Conservation (phyloP, 345 rosid genomes). For the Linum usitatissimum region DNA sequence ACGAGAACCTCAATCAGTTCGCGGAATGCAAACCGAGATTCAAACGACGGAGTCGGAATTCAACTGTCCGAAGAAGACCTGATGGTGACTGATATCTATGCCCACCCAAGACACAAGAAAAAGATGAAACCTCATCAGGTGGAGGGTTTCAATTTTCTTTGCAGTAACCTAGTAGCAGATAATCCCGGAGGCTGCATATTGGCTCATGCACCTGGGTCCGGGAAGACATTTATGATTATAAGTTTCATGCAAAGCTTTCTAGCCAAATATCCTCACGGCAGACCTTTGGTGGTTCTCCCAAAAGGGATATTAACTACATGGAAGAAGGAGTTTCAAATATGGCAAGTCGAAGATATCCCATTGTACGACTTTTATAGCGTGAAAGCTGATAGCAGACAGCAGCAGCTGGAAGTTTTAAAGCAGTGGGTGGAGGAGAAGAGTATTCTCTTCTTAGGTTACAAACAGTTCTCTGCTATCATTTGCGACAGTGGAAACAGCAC, state of each 20-base stretch:
- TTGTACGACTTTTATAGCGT: constrained; percentile 58
- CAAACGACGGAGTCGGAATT: constrained; percentile 31
- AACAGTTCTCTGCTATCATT: constrained; percentile 65
- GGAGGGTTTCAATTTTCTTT: constrained; percentile 72
- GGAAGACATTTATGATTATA: constrained; percentile 83
- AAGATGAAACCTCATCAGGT: constrained; percentile 84
- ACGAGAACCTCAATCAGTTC: constrained; percentile 46
- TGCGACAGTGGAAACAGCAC: constrained; percentile 40
- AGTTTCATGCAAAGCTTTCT: constrained; percentile 87
- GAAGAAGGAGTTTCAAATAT: constrained; percentile 71
- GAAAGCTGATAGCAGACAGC: constrained; percentile 60
- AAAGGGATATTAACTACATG: constrained; percentile 77
- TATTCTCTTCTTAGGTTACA: constrained; percentile 76
- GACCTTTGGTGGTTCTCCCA: constrained; percentile 72
- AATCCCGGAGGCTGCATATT: constrained; percentile 84
- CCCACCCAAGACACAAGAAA: constrained; percentile 77
- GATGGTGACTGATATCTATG: constrained; percentile 43
- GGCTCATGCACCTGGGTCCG: constrained; percentile 98
- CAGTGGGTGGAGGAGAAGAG: constrained; percentile 64
- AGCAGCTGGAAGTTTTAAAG: constrained; percentile 55
- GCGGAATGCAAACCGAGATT: constrained; percentile 32
- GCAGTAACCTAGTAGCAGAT: constrained; percentile 56
- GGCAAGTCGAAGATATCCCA: constrained; percentile 71
- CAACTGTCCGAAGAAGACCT: constrained; percentile 43
- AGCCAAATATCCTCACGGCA: constrained; percentile 67